Evolutionary conservation across 2,329 filamentous ascomycete genomes (phyloP).

Genomic region (Scytalidium sp.): DNA sequence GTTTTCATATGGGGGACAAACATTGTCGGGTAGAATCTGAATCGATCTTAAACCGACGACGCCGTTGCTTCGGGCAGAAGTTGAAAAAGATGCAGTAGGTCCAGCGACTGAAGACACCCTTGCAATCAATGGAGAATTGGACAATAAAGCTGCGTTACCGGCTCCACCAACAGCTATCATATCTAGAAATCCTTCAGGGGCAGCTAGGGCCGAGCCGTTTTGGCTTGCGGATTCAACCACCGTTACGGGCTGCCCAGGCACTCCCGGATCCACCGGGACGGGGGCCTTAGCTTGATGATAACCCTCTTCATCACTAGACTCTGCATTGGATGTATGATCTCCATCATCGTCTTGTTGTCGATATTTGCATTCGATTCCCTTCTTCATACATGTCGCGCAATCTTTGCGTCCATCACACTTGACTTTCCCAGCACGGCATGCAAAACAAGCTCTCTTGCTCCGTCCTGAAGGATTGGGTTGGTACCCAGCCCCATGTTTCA

Average conservation of each 20-base stretch:
- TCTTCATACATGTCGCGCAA: conserved; percentile 38
- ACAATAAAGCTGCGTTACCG: too few species aligned
- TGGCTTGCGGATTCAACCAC: too few species aligned
- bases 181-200: too few species aligned
- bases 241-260: too few species aligned
- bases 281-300: background rate
- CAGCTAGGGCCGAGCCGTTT: too few species aligned
- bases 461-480: conserved; percentile 21
- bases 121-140: too few species aligned
- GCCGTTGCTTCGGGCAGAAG: too few species aligned
- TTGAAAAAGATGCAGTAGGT: too few species aligned
- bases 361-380: conserved; percentile 36
- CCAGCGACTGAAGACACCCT: too few species aligned
- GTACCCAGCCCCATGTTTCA: conserved; percentile 20
- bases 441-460: conserved; percentile 38
- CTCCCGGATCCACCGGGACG: background rate
- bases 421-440: conserved; percentile 42
- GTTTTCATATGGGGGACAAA: conserved; percentile 7
- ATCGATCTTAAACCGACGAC: too few species aligned
- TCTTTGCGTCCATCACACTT: conserved; percentile 39
- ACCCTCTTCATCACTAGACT: conserved; percentile 13
- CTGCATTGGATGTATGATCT: background rate
- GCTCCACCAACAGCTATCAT: too few species aligned
- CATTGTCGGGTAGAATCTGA: background rate
- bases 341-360: conserved; percentile 2